Conservation (phyloP, 1,284 basidiomycete species). For the Austroboletus rostrupii region DNA sequence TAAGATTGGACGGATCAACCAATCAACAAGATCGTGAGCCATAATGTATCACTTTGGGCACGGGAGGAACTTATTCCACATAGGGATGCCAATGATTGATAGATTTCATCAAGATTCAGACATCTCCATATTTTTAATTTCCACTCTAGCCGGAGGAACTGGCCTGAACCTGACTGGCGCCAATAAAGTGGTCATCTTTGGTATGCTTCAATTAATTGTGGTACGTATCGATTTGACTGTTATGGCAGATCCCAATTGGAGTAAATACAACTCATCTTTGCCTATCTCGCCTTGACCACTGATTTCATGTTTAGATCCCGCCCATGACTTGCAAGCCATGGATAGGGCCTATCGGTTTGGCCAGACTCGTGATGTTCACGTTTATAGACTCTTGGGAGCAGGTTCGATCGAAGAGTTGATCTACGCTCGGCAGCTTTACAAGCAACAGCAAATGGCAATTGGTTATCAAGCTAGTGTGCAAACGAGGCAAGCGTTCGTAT, state of each 20-base stretch:
- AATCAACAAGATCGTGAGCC: slow-evolving; percentile 59
- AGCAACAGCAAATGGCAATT: slow-evolving; percentile 86
- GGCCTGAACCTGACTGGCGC: slow-evolving; percentile 74
- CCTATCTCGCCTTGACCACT: background rate
- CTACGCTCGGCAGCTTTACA: slow-evolving; percentile 83
- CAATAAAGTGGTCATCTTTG: slow-evolving; percentile 85
- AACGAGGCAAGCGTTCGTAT: slow-evolving; percentile 49
- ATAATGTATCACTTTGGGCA: background rate
- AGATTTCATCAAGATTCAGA: slow-evolving; percentile 72
- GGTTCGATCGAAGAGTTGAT: slow-evolving; percentile 86
- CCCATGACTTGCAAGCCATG: slow-evolving; percentile 85
- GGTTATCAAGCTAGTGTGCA: slow-evolving; percentile 80
- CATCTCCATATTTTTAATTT: slow-evolving; percentile 76
- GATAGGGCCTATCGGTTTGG: slow-evolving; percentile 88
- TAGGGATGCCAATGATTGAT: slow-evolving; percentile 82
- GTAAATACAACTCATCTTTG: slow-evolving; percentile 39
- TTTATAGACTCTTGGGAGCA: slow-evolving; percentile 80
- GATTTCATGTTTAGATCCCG: slow-evolving; percentile 54
- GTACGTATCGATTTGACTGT: background rate
- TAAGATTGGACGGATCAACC: slow-evolving; percentile 71
- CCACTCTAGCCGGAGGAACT: slow-evolving; percentile 74
- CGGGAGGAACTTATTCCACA: slow-evolving; percentile 11
- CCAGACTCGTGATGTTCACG: slow-evolving; percentile 81
- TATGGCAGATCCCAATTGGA: slow-evolving; percentile 81
- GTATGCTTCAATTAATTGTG: slow-evolving; percentile 36